Percentiles rank a stretch among this genome's conserved stretches.
These are phyloP conservation scores for Entomophthora muscae DNA, from an alignment of 371 early-diverging fungal genomes.

Conservation along the genomic window DNA sequence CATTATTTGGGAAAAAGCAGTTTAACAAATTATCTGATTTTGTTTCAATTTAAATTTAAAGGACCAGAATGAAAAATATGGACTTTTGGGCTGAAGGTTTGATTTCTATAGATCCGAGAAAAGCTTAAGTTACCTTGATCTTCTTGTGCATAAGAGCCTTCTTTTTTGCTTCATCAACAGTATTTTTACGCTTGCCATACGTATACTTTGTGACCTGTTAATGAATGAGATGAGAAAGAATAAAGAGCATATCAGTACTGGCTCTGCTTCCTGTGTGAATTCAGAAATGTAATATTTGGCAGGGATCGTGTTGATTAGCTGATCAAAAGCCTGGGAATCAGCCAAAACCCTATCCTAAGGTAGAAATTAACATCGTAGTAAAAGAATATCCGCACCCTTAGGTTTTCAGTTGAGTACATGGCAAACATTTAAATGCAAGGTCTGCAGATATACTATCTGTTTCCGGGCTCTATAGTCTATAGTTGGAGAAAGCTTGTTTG, in stretches of 20 bases:
- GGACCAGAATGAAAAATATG: too few species aligned
- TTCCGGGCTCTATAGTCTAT: too few species aligned
- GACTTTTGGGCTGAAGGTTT: too few species aligned
- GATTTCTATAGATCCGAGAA: neutral
- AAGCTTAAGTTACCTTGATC: neutral
- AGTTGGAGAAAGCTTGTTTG: too few species aligned
- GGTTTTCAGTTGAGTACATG: neutral
- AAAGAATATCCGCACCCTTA: neutral
- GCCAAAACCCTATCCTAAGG: neutral
- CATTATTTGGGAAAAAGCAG: too few species aligned
- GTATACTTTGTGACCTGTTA: neutral
- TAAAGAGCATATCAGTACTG: neutral
- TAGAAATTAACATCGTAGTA: neutral
- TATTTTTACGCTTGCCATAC: neutral
- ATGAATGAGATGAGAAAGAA: neutral
- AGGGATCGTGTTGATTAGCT: conserved; percentile 3
- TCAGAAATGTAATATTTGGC: conserved; percentile 1
- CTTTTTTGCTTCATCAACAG: neutral
- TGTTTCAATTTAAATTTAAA: too few species aligned
- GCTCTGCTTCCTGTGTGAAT: neutral
- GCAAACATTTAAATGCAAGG: too few species aligned
- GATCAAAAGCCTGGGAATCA: neutral
- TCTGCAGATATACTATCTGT: too few species aligned
- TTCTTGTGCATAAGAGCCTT: neutral
- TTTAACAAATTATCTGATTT: too few species aligned